These are phyloP conservation scores for Russula earlei DNA, from an alignment of 768 basidiomycete species.

Conservation along the genomic window DNA sequence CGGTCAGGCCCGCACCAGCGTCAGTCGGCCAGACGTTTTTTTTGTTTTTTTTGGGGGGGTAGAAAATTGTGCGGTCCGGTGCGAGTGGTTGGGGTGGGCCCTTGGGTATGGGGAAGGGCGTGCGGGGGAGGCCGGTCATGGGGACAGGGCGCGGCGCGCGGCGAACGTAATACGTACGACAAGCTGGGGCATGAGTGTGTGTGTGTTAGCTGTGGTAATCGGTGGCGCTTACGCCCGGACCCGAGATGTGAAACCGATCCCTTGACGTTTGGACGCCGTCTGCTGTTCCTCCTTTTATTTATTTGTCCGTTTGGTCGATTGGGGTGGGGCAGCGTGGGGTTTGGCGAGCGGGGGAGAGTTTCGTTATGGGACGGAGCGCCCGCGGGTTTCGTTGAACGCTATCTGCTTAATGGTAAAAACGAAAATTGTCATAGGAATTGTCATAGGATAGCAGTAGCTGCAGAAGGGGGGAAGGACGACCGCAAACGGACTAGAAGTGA, in stretches of 20 bases:
- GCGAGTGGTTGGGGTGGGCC: too few relatives aligned
- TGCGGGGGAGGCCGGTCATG: slow-evolving; percentile 12
- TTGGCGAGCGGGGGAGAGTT: background rate
- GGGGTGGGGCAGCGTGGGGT: slow-evolving; percentile 4
- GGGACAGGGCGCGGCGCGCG: background rate
- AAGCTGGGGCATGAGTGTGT: background rate
- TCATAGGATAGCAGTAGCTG: too few relatives aligned
- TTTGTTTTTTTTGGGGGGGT: too few relatives aligned
- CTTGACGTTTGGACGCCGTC: slow-evolving; percentile 10
- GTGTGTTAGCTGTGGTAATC: slow-evolving; percentile 3
- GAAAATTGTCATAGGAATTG: slow-evolving; percentile 10
- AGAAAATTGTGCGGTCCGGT: too few relatives aligned
- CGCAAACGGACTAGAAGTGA: background rate
- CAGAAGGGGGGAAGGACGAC: background rate
- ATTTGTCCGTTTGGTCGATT: slow-evolving; percentile 10
- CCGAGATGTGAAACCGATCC: slow-evolving; percentile 10
- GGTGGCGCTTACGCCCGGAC: slow-evolving; percentile 15
- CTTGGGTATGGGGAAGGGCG: too few relatives aligned
- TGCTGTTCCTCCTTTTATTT: background rate
- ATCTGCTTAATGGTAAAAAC: background rate
- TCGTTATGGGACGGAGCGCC: slow-evolving; percentile 15
- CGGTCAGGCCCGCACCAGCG: too few relatives aligned
- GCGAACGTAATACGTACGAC: slow-evolving; percentile 13
- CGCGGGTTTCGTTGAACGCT: background rate
- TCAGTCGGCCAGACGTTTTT: too few relatives aligned